A percentile compares a stretch with the other conserved stretches of the same genome.
Conservation (phyloP, 495 filamentous ascomycete genomes). For the Neurospora sp. region DNA sequence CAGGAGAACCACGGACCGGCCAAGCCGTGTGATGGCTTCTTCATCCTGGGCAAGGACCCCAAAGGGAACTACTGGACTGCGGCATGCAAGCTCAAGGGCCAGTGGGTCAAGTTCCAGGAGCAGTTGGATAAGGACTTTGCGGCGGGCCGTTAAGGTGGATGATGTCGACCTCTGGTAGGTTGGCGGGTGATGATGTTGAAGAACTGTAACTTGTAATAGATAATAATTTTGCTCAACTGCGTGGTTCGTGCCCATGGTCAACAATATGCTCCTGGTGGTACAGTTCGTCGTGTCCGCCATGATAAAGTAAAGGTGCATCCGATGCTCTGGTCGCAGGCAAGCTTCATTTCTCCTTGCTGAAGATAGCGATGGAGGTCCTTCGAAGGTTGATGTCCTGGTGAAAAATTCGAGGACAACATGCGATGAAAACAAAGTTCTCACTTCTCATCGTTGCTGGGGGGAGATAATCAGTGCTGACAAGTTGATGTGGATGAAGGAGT, state of each 20-base stretch:
- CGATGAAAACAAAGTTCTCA: neutral
- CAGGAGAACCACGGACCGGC: slow-evolving; percentile 25
- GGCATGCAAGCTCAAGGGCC: slow-evolving; percentile 23
- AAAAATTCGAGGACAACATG: too few species aligned
- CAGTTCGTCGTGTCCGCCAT: neutral
- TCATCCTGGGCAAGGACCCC: slow-evolving; percentile 38
- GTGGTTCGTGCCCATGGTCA: neutral
- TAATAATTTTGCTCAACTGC: neutral
- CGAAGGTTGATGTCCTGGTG: too few species aligned
- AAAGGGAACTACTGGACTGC: slow-evolving; percentile 40
- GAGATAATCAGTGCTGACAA: neutral
- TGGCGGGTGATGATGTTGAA: neutral
- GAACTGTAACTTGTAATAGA: neutral
- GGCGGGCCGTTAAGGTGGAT: neutral
- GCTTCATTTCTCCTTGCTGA: neutral
- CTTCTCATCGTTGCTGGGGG: too few species aligned
- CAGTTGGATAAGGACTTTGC: slow-evolving; percentile 14
- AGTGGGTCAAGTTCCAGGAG: slow-evolving; percentile 27
- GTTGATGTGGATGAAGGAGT: neutral
- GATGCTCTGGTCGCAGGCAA: neutral
- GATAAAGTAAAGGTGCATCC: neutral
- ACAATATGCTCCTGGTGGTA: neutral
- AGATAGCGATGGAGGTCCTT: neutral
- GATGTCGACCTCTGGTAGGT: neutral
- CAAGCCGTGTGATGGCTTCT: slow-evolving; percentile 22